Conservation (phyloP, 192 early-diverging fungal species). For the Backusella parvicylindrica region DNA sequence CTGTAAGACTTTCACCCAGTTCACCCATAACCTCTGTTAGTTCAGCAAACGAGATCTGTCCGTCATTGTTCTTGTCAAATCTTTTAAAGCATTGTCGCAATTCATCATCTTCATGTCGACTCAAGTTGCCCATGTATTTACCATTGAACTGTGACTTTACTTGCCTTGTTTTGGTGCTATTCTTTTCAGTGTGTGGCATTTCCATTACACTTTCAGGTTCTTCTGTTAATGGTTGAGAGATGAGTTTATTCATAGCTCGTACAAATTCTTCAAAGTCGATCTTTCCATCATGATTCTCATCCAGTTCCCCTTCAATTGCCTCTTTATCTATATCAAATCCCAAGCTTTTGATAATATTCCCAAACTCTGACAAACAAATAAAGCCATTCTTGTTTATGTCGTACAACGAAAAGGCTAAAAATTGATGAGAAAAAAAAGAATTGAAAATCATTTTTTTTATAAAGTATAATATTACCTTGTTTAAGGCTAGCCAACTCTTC, state of each 20-base stretch:
- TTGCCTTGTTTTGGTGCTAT: neutral
- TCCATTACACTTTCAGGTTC: neutral
- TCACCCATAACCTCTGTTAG: constrained; percentile 22
- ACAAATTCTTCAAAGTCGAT: constrained; percentile 24
- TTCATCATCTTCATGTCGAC: constrained; percentile 17
- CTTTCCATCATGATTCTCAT: constrained; percentile 4
- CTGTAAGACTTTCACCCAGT: constrained; percentile 20
- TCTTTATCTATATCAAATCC: neutral
- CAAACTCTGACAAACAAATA: constrained; percentile 12
- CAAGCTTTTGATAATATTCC: neutral
- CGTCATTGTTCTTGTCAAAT: constrained; percentile 35
- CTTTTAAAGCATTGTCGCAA: constrained; percentile 20
- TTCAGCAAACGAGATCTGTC: constrained; percentile 21
- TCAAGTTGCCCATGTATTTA: neutral
- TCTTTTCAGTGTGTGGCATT: neutral
- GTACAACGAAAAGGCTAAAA: constrained; percentile 8
- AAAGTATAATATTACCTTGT: neutral
- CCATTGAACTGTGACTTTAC: neutral
- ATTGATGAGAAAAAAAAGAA: neutral
- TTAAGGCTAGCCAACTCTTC: constrained; percentile 6
- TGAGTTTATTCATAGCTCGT: constrained; percentile 5
- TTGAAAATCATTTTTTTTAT: neutral
- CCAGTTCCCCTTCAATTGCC: neutral
- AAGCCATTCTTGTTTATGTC: neutral
- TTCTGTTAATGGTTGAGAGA: neutral